Base-by-base conservation (phyloP, 164 flowering plant species). In the Platanus orientalis region DNA sequence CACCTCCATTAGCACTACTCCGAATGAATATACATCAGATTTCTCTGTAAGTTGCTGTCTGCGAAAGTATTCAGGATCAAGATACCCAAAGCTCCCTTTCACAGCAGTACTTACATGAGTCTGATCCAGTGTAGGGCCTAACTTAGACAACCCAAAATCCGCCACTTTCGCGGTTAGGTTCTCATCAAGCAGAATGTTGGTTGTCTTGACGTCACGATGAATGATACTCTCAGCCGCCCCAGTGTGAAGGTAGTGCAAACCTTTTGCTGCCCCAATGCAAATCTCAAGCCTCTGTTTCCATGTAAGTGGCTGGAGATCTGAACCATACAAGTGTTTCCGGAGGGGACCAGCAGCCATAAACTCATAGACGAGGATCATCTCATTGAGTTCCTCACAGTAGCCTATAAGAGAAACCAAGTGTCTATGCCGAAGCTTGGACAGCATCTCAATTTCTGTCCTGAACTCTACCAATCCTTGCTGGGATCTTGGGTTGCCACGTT, bases 181-280 rank as follows among this genome's bases (percentile, higher is more conserved):
- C 56, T 81, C 82, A 71, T 79, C 85, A 2, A 81, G 78, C 17
- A 81, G 75, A 32, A 81, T 81, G 57, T 79, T 81, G 7, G 81
- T 70, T 13, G 83, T 73, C 64, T 82, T 78, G 3, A 79, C 83
- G 49, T 79, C 81, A n/a, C 81, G 81, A 48, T 82, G 86, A 29
- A 82, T 82, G 57, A 82, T 72, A 29, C 71, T 72, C 57, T 79
- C 80, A 6, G 79, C 61, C 52, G 83, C 81, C 19, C 86, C 86
- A 1, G 83, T 82, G 56, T 82, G 86, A 62, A 82, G 86, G 63
- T 82, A 82, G 47, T 82, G 86, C 62, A 82, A 60, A 12, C 86
- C 86, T 62, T 76, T 80, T 16, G 86, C 82, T 28, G 83, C 83
- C 36, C 86, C 83, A 63, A 82, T 80, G 79, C 83, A 78, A 19